phyloP scores from a whole-genome alignment of 148 eudicot species.

The Suaeda aralocaspica region DNA sequence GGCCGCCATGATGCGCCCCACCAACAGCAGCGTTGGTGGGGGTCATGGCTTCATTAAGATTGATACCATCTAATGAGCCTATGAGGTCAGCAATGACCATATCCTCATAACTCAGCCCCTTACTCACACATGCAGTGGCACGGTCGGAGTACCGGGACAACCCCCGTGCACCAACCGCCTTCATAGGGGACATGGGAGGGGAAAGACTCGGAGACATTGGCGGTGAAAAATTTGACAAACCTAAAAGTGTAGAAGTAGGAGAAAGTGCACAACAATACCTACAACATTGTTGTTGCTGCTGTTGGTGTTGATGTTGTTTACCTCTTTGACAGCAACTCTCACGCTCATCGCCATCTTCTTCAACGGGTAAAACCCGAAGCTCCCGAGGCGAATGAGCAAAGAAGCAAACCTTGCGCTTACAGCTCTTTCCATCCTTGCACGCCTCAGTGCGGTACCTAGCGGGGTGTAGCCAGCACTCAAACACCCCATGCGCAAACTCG shows the following conservation, averaged over 20 bases:
- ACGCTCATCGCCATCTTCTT: conserved; percentile 18
- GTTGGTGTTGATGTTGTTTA: neutral
- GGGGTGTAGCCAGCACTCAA: conserved; percentile 44
- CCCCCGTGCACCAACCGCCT: conserved; percentile 9
- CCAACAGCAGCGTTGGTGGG: conserved; percentile 12
- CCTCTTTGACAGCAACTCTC: neutral
- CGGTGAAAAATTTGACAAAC: conserved; percentile 30
- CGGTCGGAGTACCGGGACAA: conserved; percentile 26
- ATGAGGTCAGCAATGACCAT: conserved; percentile 45
- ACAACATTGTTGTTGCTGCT: conserved; percentile 29
- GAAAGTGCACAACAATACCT: conserved; percentile 47
- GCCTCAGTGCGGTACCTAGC: conserved; percentile 74
- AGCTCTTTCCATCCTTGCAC: conserved; percentile 70
- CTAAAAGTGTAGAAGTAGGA: conserved; percentile 58
- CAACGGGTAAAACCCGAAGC: conserved; percentile 46
- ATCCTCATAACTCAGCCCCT: conserved; percentile 29
- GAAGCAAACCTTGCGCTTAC: conserved; percentile 76
- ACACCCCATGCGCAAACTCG: conserved; percentile 69
- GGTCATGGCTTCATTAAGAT: conserved; percentile 25
- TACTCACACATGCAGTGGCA: conserved; percentile 15
- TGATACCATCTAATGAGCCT: conserved; percentile 31
- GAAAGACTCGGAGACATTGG: conserved; percentile 35
- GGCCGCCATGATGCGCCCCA: neutral
- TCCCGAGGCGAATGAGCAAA: conserved; percentile 69
- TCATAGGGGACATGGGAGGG: conserved; percentile 34